Evolutionary conservation across 495 filamentous ascomycete genomes (phyloP), one percentile per base, ranked within the genome.

Genomic region (Penicillium silybi): DNA sequence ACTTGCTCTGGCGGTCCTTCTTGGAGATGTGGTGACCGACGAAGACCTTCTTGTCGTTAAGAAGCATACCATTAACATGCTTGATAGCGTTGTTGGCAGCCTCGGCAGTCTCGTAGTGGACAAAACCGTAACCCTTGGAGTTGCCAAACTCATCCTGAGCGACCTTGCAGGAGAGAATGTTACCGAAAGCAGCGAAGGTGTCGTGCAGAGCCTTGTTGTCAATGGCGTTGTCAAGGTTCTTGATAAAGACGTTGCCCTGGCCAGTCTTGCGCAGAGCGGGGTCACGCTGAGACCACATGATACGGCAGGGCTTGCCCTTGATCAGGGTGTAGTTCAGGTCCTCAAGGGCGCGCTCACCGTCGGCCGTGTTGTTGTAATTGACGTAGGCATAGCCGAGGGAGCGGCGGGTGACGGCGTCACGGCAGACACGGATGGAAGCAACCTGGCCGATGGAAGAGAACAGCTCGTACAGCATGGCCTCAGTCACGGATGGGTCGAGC

Each of bases 251-350:
- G 68, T 99, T 99, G 68, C 93, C 93, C 75, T 97, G 92, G 58
- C 93, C 93, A 62, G 91, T 99, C 86, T 99, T 99, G 77, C 93
- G 93, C 64, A 97, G 82, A 69, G 92, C 93, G 58, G 93, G 93
- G 75, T 99, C 93, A 74, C 93, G 93, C 81, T 99, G 93, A 52
- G 95, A 97, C 93, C 93, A 99, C 93, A 99, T 99, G 81, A 99
- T 99, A 72, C 93, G 93, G 85, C 95, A 97, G 29, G 93, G 92
- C 69, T 89, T 90, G 63, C 90, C 90, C 84, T 97, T 97, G 80
- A 99, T 97, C 58, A 96, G 78, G 53, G 95, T 99, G 79, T 99
- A 99, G 84, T 99, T 99, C 54, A 99, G 84, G 75, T 99, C 93
- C 76, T 99, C 93, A 44, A 99, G 85, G 54, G 93, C 93, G 71